A percentile compares a stretch with the other conserved stretches of the same genome.
Evolutionary conservation across 1,284 basidiomycete genomes (phyloP).

Genomic region (Ganoderma lucidum): DNA sequence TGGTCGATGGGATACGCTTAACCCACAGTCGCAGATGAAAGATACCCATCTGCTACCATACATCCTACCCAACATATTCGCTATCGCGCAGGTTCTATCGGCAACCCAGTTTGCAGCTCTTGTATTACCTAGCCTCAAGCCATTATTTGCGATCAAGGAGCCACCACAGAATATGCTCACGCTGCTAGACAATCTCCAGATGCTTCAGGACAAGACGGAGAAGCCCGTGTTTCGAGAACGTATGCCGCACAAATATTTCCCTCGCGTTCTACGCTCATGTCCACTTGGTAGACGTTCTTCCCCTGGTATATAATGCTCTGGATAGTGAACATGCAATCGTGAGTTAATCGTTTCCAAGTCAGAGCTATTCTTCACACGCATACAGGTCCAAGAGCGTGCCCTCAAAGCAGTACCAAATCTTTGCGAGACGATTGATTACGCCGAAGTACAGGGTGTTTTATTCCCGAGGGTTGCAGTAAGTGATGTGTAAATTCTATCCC

Average conservation of each 20-base stretch:
- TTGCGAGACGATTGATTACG: conserved; percentile 94
- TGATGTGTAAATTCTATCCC: conserved; percentile 12
- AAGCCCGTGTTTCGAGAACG: conserved; percentile 89
- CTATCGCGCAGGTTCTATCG: conserved; percentile 83
- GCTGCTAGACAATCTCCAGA: conserved; percentile 86
- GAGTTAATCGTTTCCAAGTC: conserved; percentile 33
- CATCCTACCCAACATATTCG: conserved; percentile 98
- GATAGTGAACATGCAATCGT: conserved; percentile 91
- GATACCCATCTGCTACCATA: conserved; percentile 92
- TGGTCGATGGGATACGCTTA: not conserved
- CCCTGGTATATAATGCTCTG: conserved; percentile 93
- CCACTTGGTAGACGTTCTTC: conserved; percentile 81
- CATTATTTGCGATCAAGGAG: conserved; percentile 91
- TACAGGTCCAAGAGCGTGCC: conserved; percentile 90
- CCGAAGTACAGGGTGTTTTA: conserved; percentile 86
- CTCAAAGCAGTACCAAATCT: conserved; percentile 87
- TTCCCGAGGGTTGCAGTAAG: conserved; percentile 90
- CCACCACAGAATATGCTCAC: conserved; percentile 98
- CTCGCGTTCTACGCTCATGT: not conserved
- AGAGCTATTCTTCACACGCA: conserved; percentile 25
- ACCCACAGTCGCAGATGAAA: conserved; percentile 77
- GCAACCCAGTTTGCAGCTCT: conserved; percentile 84
- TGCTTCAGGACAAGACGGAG: conserved; percentile 92
- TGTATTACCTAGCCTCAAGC: conserved; percentile 90
- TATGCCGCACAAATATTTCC: conserved; percentile 50